A percentile compares a stretch with the other conserved stretches of the same genome.
Conservation (phyloP, 2,329 filamentous ascomycete genomes). For the Coniochaeta sp. region DNA sequence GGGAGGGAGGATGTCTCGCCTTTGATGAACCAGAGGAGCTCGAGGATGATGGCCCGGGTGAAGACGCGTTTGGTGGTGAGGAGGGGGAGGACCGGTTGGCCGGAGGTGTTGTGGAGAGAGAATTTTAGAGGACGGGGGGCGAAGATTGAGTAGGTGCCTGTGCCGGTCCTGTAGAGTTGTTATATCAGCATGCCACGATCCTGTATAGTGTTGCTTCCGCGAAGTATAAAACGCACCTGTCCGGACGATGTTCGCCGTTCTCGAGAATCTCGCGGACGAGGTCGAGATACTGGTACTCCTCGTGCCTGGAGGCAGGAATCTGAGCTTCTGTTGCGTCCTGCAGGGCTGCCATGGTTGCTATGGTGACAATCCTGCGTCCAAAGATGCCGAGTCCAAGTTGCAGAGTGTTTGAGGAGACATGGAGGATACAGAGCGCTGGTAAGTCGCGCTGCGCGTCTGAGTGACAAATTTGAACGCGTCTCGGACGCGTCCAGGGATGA, state of each 20-base stretch:
- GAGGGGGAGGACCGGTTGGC: slow-evolving; percentile 69
- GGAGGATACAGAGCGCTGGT: background rate
- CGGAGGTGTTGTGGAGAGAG: slow-evolving; percentile 55
- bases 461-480: background rate
- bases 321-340: background rate
- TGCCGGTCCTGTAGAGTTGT: slow-evolving; percentile 63
- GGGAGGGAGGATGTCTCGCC: slow-evolving; percentile 74
- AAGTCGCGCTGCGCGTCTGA: background rate
- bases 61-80: slow-evolving; percentile 98
- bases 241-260: slow-evolving; percentile 79
- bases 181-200: background rate
- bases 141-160: slow-evolving; percentile 84
- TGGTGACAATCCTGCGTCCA: background rate
- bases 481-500: background rate
- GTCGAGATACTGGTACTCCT: slow-evolving; percentile 91
- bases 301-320: slow-evolving; percentile 41
- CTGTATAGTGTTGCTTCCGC: no score
- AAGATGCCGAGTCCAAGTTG: background rate
- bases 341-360: background rate
- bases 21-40: slow-evolving; percentile 92
- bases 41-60: slow-evolving; percentile 77
- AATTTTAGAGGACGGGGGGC: slow-evolving; percentile 84
- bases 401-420: background rate
- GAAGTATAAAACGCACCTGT: slow-evolving; percentile 46
- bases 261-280: slow-evolving; percentile 79